Evolutionary conservation across 2,329 filamentous ascomycete genomes (phyloP).

Genomic region (Aspergillus bombycis): DNA sequence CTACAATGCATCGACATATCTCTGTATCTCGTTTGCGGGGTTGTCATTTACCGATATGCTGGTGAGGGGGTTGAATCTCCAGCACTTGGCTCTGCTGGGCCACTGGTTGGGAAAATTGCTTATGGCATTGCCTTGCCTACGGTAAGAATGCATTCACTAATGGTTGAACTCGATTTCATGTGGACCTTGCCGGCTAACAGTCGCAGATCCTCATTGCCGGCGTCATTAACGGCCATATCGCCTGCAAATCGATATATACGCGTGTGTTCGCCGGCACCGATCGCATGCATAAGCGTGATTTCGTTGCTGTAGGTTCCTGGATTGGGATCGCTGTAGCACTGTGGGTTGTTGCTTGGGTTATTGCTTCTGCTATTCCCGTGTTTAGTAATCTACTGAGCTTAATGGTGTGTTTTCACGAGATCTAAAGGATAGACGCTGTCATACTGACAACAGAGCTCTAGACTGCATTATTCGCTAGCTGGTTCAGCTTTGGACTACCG

Average conservation of each 20-base stretch:
- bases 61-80: constrained; percentile 64
- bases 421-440: not conserved
- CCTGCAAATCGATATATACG: constrained; percentile 65
- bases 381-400: constrained; percentile 68
- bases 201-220: constrained; percentile 64
- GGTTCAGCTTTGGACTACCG: constrained; percentile 57
- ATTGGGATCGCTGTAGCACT: constrained; percentile 54
- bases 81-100: constrained; percentile 63
- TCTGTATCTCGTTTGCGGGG: constrained; percentile 68
- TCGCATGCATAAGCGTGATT: constrained; percentile 52
- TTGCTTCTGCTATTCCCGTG: constrained; percentile 68
- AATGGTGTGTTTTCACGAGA: constrained; percentile 38
- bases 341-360: constrained; percentile 66
- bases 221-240: constrained; percentile 68
- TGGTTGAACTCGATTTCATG: not conserved
- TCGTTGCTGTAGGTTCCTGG: constrained; percentile 59
- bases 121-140: constrained; percentile 70
- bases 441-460: not conserved
- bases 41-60: constrained; percentile 67
- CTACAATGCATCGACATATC: constrained; percentile 61
- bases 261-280: constrained; percentile 62
- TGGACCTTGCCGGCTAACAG: not conserved
- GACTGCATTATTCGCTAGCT: constrained; percentile 62
- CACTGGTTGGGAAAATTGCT: constrained; percentile 60
- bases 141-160: constrained; percentile 17